Conservation (phyloP, 441 rosid species). For the Rhodomyrtus psidioides region DNA sequence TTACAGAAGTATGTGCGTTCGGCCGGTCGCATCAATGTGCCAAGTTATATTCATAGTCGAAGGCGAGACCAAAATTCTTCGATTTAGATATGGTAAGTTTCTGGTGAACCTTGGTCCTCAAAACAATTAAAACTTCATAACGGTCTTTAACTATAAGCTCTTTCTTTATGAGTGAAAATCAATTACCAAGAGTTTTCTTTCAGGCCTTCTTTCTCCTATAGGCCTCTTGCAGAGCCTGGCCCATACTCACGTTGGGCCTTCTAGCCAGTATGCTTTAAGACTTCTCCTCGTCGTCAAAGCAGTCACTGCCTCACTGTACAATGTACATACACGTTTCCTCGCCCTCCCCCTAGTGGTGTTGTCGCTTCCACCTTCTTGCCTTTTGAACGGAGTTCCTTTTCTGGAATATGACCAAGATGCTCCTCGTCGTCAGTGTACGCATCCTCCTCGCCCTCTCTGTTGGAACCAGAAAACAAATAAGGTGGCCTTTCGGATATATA, state of each 20-base stretch:
- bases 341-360: too few species aligned
- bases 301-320: too few species aligned
- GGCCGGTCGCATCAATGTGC: not conserved
- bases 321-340: too few species aligned
- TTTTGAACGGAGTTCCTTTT: too few species aligned
- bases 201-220: not conserved
- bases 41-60: not conserved
- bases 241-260: not conserved
- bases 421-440: too few species aligned
- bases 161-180: not conserved
- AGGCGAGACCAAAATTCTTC: not conserved
- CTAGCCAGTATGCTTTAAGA: not conserved
- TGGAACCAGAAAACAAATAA: too few species aligned
- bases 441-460: too few species aligned
- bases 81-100: not conserved
- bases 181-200: not conserved
- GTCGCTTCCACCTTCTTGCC: too few species aligned
- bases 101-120: not conserved
- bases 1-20: rapidly evolving
- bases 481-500: too few species aligned
- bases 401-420: too few species aligned
- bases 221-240: not conserved
- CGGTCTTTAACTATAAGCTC: too few species aligned
- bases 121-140: not conserved
- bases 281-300: too few species aligned